Base-by-base conservation (phyloP, 2,329 filamentous ascomycete species). In the Beauveria sp. region DNA sequence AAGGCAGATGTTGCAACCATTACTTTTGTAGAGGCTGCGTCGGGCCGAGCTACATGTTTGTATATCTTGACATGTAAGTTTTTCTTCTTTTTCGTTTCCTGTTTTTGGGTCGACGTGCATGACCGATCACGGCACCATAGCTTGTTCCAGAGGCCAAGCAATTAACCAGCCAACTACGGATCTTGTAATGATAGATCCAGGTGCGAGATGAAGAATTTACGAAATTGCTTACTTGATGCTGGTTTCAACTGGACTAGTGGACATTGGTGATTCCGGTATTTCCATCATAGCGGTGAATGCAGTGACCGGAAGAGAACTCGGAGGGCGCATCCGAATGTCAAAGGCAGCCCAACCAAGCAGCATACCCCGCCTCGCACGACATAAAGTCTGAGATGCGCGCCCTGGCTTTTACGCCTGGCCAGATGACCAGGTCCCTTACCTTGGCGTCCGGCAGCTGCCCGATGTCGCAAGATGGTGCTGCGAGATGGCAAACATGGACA, bases 401-500 rank as follows among this genome's bases (percentile, higher is more conserved):
- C 46, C 3, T 22, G 46, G 6, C 34, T 37, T 51, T 50, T 20
- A 14, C 20, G 28, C 30, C 20, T 26, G 55, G 43, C 37, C 40
- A 44, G 26, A 59, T 53, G 48, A 46, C 56, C 26, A 34, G n/a
- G 52, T 53, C 40, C 48, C 18, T 44, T 30, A n/a, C 3, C 56
- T 52, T 59, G 48, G 56, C 37, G 48, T 59, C 37, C 16, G n/a
- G 12, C 26, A 41, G n/a, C 40, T 44, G 40, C 44, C 56, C 48
- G 48, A 59, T 59, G 52, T 59, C 56, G 56, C 56, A 59, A 59
- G 34, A 53, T 51, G 9, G 34, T 41, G 34, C 22, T n/a, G 34
- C 46, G 16, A 37, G 18, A 51, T 22, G 46, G 22, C 34, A 28
- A 58, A 43, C 46, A 34, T 14, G 12, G 30, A 5, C n/a, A 16